Evolutionary conservation across 805 yeast genomes (phyloP).

Genomic region (Lachancea quebecensis): DNA sequence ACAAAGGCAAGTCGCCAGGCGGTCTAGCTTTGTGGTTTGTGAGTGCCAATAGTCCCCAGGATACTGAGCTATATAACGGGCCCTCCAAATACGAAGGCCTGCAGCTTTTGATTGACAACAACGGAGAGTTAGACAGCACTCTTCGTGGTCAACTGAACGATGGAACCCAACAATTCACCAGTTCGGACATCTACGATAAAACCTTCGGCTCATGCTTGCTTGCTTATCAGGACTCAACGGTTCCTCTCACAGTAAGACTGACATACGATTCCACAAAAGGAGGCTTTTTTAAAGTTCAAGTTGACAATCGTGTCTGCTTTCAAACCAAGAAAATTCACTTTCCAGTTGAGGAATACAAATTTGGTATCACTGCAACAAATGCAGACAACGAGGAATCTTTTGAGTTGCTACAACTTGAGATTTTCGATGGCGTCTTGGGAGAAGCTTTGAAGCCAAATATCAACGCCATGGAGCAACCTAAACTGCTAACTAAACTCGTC

Average conservation of each 20-base stretch:
- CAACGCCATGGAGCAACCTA: conserved; percentile 38
- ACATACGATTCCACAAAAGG: conserved; percentile 42
- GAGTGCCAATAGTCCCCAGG: conserved; percentile 26
- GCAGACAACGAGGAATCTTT: conserved; percentile 45
- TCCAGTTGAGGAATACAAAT: conserved; percentile 34
- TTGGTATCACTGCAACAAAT: conserved; percentile 51
- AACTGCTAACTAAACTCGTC: conserved; percentile 37
- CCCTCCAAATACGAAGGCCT: conserved; percentile 57
- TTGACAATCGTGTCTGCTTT: conserved; percentile 66
- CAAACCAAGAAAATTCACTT: conserved; percentile 51
- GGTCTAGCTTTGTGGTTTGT: conserved; percentile 56
- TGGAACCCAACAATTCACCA: conserved; percentile 36
- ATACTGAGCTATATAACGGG: conserved; percentile 43
- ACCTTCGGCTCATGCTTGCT: conserved; percentile 52
- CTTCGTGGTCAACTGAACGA: conserved; percentile 56
- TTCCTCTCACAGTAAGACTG: conserved; percentile 62
- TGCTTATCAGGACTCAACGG: conserved; percentile 58
- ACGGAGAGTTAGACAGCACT: conserved; percentile 42
- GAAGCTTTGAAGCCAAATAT: conserved; percentile 57
- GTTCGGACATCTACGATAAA: conserved; percentile 23
- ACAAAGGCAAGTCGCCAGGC: conserved; percentile 42
- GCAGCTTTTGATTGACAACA: conserved; percentile 50
- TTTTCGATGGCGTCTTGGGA: conserved; percentile 46
- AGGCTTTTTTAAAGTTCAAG: conserved; percentile 52
- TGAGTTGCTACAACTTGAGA: conserved; percentile 55